These are phyloP conservation scores for Magnolia officinalis DNA, from an alignment of 164 flowering plant species.

Conservation along the genomic window DNA sequence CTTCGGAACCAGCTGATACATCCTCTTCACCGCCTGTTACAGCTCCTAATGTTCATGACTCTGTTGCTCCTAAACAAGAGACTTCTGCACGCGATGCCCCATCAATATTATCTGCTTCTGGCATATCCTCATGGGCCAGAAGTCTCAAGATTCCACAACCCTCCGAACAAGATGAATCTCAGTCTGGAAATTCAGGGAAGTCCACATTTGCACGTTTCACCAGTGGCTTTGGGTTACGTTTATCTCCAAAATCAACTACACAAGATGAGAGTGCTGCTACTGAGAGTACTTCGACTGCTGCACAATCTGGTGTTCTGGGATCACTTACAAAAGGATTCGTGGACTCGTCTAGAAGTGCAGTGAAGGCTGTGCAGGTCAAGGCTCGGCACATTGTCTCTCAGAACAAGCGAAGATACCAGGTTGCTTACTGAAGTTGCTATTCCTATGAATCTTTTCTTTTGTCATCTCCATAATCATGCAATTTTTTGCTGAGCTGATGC, in stretches of 20 bases:
- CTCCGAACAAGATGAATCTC: slow-evolving; percentile 43
- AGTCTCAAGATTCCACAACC: slow-evolving; percentile 73
- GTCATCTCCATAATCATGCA: too few relatives aligned
- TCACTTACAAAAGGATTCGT: slow-evolving; percentile 79
- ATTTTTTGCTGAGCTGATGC: too few relatives aligned
- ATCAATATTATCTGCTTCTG: slow-evolving; percentile 54
- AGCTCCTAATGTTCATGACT: slow-evolving; percentile 30
- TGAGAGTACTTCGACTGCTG: slow-evolving; percentile 34
- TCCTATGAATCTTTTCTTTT: too few relatives aligned
- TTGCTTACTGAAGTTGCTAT: slow-evolving; percentile 15
- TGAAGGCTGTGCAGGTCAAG: slow-evolving; percentile 94
- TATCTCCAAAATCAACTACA: slow-evolving; percentile 67
- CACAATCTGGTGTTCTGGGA: slow-evolving; percentile 73
- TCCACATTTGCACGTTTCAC: slow-evolving; percentile 79
- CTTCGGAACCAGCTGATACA: slow-evolving; percentile 37
- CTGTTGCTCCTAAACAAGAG: slow-evolving; percentile 36
- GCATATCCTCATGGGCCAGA: slow-evolving; percentile 80
- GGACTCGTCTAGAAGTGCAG: slow-evolving; percentile 85
- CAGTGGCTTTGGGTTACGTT: slow-evolving; percentile 65
- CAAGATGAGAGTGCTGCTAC: slow-evolving; percentile 41
- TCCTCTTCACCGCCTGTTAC: slow-evolving; percentile 25
- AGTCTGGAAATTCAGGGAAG: slow-evolving; percentile 50
- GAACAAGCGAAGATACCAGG: slow-evolving; percentile 98
- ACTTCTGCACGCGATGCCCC: slow-evolving; percentile 38
- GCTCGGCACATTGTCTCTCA: slow-evolving; percentile 98